phyloP scores from a whole-genome alignment of 1,284 basidiomycete species.

The Peniophora sp. region DNA sequence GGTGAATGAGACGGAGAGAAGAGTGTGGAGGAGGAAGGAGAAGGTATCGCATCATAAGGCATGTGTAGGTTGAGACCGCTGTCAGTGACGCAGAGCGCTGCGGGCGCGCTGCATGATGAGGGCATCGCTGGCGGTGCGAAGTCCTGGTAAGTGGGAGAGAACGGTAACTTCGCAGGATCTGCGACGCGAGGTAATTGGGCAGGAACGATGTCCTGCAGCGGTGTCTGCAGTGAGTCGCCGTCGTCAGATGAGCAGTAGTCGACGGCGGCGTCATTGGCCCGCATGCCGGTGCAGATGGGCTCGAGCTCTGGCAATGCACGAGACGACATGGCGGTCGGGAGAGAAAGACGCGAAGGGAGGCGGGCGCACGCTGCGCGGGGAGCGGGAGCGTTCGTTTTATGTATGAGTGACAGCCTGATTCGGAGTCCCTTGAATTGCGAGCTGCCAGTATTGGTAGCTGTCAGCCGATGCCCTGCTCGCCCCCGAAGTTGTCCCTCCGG shows the following conservation, averaged over 20 bases:
- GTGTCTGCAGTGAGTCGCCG: conserved; percentile 30
- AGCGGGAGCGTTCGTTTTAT: too few species aligned
- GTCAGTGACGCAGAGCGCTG: conserved; percentile 3
- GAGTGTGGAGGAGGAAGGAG: conserved; percentile 7
- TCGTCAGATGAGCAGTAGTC: conserved; percentile 28
- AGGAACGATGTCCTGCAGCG: conserved; percentile 24
- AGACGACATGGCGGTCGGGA: neutral
- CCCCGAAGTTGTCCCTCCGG: too few species aligned
- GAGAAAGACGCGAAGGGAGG: neutral
- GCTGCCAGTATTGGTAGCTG: too few species aligned
- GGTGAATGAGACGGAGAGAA: conserved; percentile 4
- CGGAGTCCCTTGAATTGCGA: too few species aligned
- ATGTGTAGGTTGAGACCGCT: neutral
- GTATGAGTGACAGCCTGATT: too few species aligned
- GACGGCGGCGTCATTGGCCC: conserved; percentile 24
- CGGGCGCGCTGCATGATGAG: conserved; percentile 5
- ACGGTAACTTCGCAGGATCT: neutral
- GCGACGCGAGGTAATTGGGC: neutral
- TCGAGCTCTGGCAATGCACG: too few species aligned
- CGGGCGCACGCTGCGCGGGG: neutral
- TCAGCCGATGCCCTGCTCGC: too few species aligned
- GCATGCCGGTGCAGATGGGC: conserved; percentile 22
- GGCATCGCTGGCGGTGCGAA: neutral
- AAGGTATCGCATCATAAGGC: conserved; percentile 8
- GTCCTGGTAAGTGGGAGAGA: neutral